Base-by-base conservation (phyloP, 2,329 filamentous ascomycete genomes). In the Fonsecaea multimorphosa region DNA sequence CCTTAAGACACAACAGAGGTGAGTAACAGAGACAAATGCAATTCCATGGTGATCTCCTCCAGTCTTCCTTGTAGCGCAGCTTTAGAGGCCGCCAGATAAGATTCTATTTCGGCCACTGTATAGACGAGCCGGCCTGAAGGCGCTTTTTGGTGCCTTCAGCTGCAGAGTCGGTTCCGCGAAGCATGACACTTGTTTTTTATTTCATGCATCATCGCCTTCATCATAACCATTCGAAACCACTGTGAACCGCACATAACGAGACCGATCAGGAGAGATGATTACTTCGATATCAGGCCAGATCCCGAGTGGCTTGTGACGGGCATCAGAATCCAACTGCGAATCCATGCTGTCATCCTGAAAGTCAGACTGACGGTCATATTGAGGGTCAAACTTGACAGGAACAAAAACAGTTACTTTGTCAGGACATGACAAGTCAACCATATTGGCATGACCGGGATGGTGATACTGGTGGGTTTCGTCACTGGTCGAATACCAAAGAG, bases 401-500 rank as follows among this genome's bases (percentile, higher is more conserved):
- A 49, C 44, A 49, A 49, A 49, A 49, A 27, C 44, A 12, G 22
- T 49, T 3, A 49, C 44, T 27, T 24, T 16, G 9, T 49, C 44
- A 14, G 22, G 7, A 3, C 22, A 14, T 14, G 44, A 49, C 22
- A 49, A 40, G 54, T 27, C 54, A 36, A 57, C 54, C n/a, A 57
- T 22, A 16, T 34, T 57, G 34, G 34, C 54, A 24, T 57, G 54
- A 27, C 34, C 54, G 7, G 54, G 34, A 57, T 27, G 29, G 11
- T 57, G 29, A 38, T 57, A 31, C 32, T 36, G 34, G 6, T 32
- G 19, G 19, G 4, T 38, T 19, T 38, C n/a, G 2, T 57, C 54
- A 38, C 34, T 22, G 32, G 40, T 36, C 22, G 54, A 57, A 16
- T 57, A 38, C 54, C 54, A 57, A 6, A 57, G 54, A 27, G 54